Percentiles rank a stretch among this genome's conserved stretches.
Conservation (phyloP, 2,329 filamentous ascomycete species). For the Pestalotiopsis sp. region DNA sequence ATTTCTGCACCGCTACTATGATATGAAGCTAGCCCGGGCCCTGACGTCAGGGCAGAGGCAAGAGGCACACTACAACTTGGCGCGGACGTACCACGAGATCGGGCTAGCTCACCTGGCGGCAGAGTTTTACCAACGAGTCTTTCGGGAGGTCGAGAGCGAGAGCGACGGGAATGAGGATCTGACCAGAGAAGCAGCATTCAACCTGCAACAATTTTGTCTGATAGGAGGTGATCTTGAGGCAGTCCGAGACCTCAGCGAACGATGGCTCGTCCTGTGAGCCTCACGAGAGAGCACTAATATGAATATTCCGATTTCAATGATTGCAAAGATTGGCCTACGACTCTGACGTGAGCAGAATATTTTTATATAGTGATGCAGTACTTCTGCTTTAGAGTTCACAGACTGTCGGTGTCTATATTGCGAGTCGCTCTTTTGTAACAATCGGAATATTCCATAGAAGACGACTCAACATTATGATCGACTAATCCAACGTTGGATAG, state of each 20-base stretch:
- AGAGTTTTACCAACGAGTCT: slow-evolving; percentile 64
- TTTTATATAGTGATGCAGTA: not conserved
- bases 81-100: slow-evolving; percentile 74
- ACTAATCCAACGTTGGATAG: not conserved
- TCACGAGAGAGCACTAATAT: not conserved
- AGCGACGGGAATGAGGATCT: slow-evolving; percentile 37
- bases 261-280: slow-evolving; percentile 10
- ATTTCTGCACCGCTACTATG: slow-evolving; percentile 78
- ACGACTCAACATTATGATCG: not conserved
- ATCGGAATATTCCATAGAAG: not conserved
- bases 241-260: slow-evolving; percentile 2
- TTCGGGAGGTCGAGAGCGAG: slow-evolving; percentile 37
- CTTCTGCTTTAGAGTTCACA: not conserved
- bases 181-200: slow-evolving; percentile 73
- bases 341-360: not conserved
- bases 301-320: no score
- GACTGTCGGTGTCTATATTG: not conserved
- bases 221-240: slow-evolving; percentile 12
- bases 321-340: no score
- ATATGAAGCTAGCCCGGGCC: slow-evolving; percentile 48
- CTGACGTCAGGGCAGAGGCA: slow-evolving; percentile 52
- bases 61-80: slow-evolving; percentile 84
- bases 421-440: not conserved
- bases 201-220: slow-evolving; percentile 33
- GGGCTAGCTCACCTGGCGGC: slow-evolving; percentile 75